These are phyloP conservation scores for Coelastrella sp. DNA, from an alignment of 139 green algal genomes.

Conservation along the genomic window DNA sequence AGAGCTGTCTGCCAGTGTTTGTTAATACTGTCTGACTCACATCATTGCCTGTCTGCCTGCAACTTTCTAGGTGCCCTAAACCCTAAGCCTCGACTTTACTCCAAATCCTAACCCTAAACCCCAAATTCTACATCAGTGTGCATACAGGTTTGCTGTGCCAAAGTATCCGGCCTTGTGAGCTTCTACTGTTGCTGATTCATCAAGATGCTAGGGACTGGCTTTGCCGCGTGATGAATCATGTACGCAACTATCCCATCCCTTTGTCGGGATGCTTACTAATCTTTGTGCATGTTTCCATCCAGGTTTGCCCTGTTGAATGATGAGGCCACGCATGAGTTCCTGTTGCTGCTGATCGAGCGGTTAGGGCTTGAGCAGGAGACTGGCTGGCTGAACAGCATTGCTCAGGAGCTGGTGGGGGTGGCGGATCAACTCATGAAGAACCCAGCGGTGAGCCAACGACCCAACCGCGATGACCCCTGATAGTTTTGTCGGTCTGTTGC, in stretches of 20 bases:
- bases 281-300: background rate
- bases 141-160: no score
- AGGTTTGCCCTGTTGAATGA: slow-evolving; percentile 11
- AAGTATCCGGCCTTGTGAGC: no score
- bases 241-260: background rate
- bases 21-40: no score
- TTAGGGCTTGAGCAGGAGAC: slow-evolving; percentile 55
- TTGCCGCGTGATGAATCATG: background rate
- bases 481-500: no score
- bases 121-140: no score
- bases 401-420: slow-evolving; percentile 50
- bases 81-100: no score
- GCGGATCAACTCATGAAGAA: background rate
- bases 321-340: background rate
- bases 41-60: no score
- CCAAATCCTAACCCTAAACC: no score
- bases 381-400: slow-evolving; percentile 55
- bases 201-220: no score
- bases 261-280: background rate
- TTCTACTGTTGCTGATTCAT: no score
- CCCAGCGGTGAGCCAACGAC: slow-evolving; percentile 8
- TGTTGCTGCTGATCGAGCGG: slow-evolving; percentile 46
- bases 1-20: no score
- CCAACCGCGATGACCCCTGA: background rate
- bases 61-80: no score